Evolutionary conservation across 2,329 filamentous ascomycete species (phyloP).

Genomic region (Blumeriella jaapii): DNA sequence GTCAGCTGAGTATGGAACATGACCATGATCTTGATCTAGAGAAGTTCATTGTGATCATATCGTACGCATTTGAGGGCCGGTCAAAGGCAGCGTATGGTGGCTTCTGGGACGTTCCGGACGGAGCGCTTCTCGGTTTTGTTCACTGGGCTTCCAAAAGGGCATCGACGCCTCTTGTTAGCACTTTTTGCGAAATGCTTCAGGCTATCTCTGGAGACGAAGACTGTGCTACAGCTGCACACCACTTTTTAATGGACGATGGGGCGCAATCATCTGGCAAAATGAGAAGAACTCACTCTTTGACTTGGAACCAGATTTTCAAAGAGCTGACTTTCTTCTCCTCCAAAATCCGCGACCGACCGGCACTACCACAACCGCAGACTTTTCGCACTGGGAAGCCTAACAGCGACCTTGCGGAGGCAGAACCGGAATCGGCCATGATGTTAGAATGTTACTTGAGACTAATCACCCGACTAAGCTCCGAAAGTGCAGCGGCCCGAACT

Average conservation of each 20-base stretch:
- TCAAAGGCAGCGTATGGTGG: slow-evolving; percentile 66
- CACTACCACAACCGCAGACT: slow-evolving; percentile 39
- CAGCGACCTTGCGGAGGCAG: slow-evolving; percentile 60
- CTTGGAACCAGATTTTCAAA: slow-evolving; percentile 85
- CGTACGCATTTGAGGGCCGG: slow-evolving; percentile 79
- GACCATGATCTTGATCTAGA: slow-evolving; percentile 69
- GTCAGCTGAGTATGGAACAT: slow-evolving; percentile 52
- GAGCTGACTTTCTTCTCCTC: slow-evolving; percentile 78
- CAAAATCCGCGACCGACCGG: slow-evolving; percentile 63
- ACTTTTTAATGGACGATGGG: slow-evolving; percentile 80
- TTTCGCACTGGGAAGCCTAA: slow-evolving; percentile 50
- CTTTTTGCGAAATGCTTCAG: slow-evolving; percentile 93
- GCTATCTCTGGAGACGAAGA: slow-evolving; percentile 74
- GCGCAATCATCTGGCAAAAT: slow-evolving; percentile 64
- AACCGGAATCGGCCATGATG: slow-evolving; percentile 94
- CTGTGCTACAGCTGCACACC: slow-evolving; percentile 75
- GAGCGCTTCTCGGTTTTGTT: slow-evolving; percentile 87
- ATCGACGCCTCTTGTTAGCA: slow-evolving; percentile 89
- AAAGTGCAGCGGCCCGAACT: slow-evolving; percentile 59
- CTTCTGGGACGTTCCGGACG: slow-evolving; percentile 88
- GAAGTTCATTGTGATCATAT: slow-evolving; percentile 82
- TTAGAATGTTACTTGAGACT: slow-evolving; percentile 86
- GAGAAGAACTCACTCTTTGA: slow-evolving; percentile 72
- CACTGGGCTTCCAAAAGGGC: slow-evolving; percentile 94
- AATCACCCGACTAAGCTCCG: slow-evolving; percentile 66